Evolutionary conservation across 352 stramenopile genomes (phyloP).

Genomic region (Phytopythium mirpurense): DNA sequence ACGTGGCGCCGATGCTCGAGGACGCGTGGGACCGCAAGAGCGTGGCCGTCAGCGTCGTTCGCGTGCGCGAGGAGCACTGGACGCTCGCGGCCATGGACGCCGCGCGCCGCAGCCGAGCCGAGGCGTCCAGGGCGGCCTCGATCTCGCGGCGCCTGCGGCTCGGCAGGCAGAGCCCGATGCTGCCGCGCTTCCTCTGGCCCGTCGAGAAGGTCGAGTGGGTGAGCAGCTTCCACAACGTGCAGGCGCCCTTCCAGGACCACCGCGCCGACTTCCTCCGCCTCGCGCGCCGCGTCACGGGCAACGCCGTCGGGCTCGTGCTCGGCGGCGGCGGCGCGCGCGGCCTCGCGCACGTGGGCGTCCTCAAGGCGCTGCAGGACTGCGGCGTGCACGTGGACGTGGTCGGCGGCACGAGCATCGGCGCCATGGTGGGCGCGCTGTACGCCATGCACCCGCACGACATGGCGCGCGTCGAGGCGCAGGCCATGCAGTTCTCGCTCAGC

Average conservation of each 20-base stretch:
- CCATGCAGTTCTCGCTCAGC: constrained; percentile 42
- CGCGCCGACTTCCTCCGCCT: constrained; percentile 79
- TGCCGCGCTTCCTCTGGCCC: constrained; percentile 64
- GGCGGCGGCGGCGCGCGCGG: constrained; percentile 91
- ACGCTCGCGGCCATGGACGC: constrained; percentile 54
- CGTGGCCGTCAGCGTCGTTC: constrained; percentile 68
- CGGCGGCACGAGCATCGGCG: constrained; percentile 89
- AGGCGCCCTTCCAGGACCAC: constrained; percentile 73
- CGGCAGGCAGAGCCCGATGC: constrained; percentile 46
- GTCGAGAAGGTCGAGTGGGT: constrained; percentile 88
- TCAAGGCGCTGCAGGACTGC: constrained; percentile 89
- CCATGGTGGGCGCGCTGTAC: constrained; percentile 82
- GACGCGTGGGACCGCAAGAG: constrained; percentile 71
- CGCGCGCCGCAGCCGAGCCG: constrained; percentile 27
- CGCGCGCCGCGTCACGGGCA: constrained; percentile 88
- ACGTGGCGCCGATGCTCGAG: constrained; percentile 65
- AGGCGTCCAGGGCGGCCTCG: constrained; percentile 38
- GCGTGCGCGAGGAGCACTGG: constrained; percentile 73
- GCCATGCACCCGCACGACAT: constrained; percentile 72
- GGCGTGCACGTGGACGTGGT: constrained; percentile 93
- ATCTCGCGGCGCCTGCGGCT: constrained; percentile 59
- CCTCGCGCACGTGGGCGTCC: constrained; percentile 92
- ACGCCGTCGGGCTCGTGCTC: constrained; percentile 91
- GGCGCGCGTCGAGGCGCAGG: constrained; percentile 47
- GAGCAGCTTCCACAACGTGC: constrained; percentile 81